Base-by-base conservation (phyloP, 192 early-diverging fungal species). In the Umbelopsis sp. region DNA sequence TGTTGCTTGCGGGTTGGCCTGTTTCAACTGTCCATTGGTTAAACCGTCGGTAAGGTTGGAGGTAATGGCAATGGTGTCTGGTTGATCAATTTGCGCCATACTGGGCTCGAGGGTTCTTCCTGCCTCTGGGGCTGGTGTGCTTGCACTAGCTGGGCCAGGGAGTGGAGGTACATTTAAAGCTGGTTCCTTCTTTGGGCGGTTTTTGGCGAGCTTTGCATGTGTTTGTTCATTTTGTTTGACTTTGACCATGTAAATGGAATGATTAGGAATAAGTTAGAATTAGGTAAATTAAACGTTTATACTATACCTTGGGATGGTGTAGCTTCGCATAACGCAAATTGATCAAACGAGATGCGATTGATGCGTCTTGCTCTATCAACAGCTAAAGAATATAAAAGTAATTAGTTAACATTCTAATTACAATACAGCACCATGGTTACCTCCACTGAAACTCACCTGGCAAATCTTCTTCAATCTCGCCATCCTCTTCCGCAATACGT, bases 401-500 rank as follows among this genome's bases (percentile, higher is more conserved):
- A 34, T n/a, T 45, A 20, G 12, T 10, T 41, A 52, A 69, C 26
- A 45, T 45, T 12, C 49, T 29, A 21, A 6, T 7, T 53, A 71
- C 45, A 20, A n/a, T n/a, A n/a, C 45, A 47, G 3, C 14, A 16
- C 20, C 3, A 47, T 3, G 2, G 14, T 47, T 12, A 3, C 12
- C 3, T 45, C 17, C 3, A 24, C 65, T 0, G 11, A 25, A 7
- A 45, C 71, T 45, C 82, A 93, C 92, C 92, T 43, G 96, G 96
- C 76, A 99, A 91, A 79, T 99, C 96, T 38, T 97, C 96, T 73
- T 99, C 97, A 41, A 99, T 90, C 44, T 90, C 89, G 22, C 97
- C 97, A 81, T 97, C 97, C 69, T 95, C 95, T 72, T 97, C 96
- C 0, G 92, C 95, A 74, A 99, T 97, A 44, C 94, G 84, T 75